A percentile compares a stretch with the other conserved stretches of the same genome.
Evolutionary conservation across 2,329 filamentous ascomycete species (phyloP).

Genomic region (Ophiocordyceps polyrhachis-furcata): DNA sequence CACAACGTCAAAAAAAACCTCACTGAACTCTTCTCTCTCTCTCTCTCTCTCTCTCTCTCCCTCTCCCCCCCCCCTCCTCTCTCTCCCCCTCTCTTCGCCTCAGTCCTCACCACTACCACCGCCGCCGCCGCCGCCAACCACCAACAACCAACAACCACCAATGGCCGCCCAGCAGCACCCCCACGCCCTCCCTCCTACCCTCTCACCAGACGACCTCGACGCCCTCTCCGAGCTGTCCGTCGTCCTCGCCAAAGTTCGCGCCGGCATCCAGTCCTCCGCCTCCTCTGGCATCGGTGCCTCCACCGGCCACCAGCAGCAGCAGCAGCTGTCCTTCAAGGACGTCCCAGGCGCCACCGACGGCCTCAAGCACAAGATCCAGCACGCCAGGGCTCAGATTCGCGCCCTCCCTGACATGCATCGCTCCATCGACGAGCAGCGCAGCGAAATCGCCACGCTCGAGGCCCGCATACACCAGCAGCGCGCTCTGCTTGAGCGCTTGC

Average conservation of each 20-base stretch:
- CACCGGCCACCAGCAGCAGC: slow-evolving; percentile 12
- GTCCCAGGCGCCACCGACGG: slow-evolving; percentile 60
- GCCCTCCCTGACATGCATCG: slow-evolving; percentile 52
- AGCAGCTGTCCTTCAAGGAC: slow-evolving; percentile 43
- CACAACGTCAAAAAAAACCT: too few species aligned
- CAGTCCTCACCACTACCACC: not conserved
- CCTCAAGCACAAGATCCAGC: slow-evolving; percentile 68
- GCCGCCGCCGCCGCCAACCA: not conserved
- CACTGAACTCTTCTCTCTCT: too few species aligned
- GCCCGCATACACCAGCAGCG: slow-evolving; percentile 43
- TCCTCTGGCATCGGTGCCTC: slow-evolving; percentile 19
- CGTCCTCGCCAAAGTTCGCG: slow-evolving; percentile 56
- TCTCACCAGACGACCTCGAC: slow-evolving; percentile 70
- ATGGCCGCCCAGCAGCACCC: slow-evolving; percentile 15
- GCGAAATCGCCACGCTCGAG: slow-evolving; percentile 50
- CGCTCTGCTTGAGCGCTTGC: slow-evolving; percentile 33
- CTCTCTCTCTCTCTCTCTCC: too few species aligned
- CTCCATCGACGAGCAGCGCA: slow-evolving; percentile 47
- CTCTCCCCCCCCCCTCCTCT: too few species aligned
- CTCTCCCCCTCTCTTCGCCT: too few species aligned
- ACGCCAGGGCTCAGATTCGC: slow-evolving; percentile 48
- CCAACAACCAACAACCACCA: too few species aligned
- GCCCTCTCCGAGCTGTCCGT: slow-evolving; percentile 64
- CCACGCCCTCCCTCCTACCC: slow-evolving; percentile 39
- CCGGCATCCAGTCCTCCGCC: slow-evolving; percentile 22